Evolutionary conservation across 495 filamentous ascomycete species (phyloP).

Genomic region (Diplogelasinospora grovesii): DNA sequence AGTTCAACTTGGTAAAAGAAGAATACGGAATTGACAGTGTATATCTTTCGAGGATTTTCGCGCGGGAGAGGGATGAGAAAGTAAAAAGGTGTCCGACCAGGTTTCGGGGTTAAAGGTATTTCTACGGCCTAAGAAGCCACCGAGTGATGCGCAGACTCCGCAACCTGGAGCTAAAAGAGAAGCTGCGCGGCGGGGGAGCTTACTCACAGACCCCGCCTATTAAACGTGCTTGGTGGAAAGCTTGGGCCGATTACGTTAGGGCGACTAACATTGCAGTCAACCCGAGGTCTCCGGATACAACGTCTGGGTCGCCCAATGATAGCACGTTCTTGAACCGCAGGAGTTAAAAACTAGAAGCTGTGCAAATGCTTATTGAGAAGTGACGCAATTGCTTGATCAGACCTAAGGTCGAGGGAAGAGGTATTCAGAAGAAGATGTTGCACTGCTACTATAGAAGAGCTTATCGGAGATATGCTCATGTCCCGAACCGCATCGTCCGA

Average conservation of each 20-base stretch:
- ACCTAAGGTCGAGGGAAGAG: no score
- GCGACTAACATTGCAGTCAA: slow-evolving; percentile 2
- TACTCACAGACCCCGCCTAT: slow-evolving; percentile 29
- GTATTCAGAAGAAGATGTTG: no score
- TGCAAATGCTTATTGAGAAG: no score
- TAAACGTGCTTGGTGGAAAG: slow-evolving; percentile 12
- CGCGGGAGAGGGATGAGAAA: slow-evolving; percentile 17
- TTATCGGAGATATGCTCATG: no score
- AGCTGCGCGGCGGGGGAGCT: slow-evolving; percentile 27
- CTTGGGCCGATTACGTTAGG: slow-evolving; percentile 4
- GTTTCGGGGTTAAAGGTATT: slow-evolving; percentile 32
- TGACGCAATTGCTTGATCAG: no score
- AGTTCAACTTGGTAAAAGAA: neutral
- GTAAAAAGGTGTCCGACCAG: slow-evolving; percentile 16
- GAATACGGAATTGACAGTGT: neutral
- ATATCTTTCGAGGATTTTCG: slow-evolving; percentile 5
- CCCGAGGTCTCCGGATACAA: slow-evolving; percentile 6
- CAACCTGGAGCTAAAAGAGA: slow-evolving; percentile 22
- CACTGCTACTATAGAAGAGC: no score
- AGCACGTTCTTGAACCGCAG: no score
- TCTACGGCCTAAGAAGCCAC: slow-evolving; percentile 17
- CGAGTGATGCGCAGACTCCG: slow-evolving; percentile 25
- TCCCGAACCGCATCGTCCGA: no score
- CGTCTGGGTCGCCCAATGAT: no score
- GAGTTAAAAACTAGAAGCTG: no score